Evolutionary conservation across 805 yeast species (phyloP).

Genomic region (Zygosaccharomyces rouxii): DNA sequence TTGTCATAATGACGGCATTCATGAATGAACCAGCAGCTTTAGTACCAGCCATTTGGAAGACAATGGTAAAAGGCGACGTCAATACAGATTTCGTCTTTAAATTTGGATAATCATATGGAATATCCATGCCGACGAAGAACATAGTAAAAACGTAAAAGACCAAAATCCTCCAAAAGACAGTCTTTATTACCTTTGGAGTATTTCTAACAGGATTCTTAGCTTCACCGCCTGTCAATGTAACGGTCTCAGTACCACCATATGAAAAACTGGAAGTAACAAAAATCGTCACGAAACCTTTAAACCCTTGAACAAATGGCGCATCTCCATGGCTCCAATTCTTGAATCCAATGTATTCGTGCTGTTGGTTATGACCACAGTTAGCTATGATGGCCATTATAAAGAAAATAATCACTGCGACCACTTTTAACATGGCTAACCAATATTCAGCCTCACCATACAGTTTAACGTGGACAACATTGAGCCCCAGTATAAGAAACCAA

Average conservation of each 20-base stretch:
- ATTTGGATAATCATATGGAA: constrained; percentile 50
- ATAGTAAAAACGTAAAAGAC: constrained; percentile 52
- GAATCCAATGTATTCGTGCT: constrained; percentile 52
- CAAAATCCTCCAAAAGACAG: constrained; percentile 55
- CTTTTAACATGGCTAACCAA: constrained; percentile 52
- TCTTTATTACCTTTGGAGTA: constrained; percentile 55
- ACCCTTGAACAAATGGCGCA: constrained; percentile 53
- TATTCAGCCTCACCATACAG: constrained; percentile 63
- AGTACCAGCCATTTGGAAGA: constrained; percentile 50
- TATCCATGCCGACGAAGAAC: constrained; percentile 55
- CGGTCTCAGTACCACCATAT: constrained; percentile 47
- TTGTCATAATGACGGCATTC: constrained; percentile 54
- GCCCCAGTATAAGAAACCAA: constrained; percentile 45
- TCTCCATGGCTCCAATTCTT: constrained; percentile 52
- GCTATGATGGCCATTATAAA: constrained; percentile 54
- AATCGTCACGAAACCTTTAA: constrained; percentile 47
- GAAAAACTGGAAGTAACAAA: constrained; percentile 48
- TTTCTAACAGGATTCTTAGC: constrained; percentile 52
- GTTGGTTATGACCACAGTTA: constrained; percentile 54
- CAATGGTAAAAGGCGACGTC: constrained; percentile 45
- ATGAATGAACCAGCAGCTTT: constrained; percentile 45
- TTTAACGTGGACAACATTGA: constrained; percentile 48
- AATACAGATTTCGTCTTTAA: constrained; percentile 25
- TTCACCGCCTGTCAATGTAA: constrained; percentile 53
- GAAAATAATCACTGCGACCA: constrained; percentile 52